Conservation (phyloP, 106 monocot genomes). For the Gastrodia elata region DNA sequence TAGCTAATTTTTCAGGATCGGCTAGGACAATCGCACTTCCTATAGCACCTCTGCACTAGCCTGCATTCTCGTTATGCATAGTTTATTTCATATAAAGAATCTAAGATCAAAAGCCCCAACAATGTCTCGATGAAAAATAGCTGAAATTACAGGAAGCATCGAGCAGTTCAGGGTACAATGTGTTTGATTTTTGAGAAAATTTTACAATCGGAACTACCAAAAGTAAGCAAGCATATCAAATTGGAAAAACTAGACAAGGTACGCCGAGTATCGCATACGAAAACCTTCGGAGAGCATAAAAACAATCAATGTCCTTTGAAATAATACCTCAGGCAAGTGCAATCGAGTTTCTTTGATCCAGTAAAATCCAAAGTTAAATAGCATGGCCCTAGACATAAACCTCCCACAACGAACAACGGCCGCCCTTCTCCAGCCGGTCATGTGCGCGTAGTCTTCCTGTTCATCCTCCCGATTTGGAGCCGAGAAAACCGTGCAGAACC, state of each 20-base stretch:
- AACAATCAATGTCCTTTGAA: neutral
- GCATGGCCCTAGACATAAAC: conserved; percentile 49
- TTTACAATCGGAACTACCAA: neutral
- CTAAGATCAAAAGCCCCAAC: neutral
- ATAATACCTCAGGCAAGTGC: conserved; percentile 24
- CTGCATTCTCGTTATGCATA: neutral
- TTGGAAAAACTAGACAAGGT: neutral
- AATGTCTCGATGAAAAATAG: neutral
- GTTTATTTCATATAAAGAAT: neutral
- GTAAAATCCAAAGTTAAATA: conserved; percentile 72
- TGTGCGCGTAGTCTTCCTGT: conserved; percentile 50
- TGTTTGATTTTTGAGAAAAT: too few relatives aligned
- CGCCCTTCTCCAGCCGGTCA: conserved; percentile 71
- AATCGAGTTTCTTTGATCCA: conserved; percentile 47
- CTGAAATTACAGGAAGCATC: neutral
- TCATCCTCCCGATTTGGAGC: conserved; percentile 44
- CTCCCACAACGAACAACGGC: conserved; percentile 48
- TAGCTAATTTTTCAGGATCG: neutral
- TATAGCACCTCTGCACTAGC: neutral
- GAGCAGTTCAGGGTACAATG: neutral
- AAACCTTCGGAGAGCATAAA: neutral
- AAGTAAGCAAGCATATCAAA: neutral
- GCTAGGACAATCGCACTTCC: neutral
- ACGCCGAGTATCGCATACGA: neutral
- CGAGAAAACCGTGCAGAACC: conserved; percentile 67